Evolutionary conservation across 495 filamentous ascomycete species (phyloP).

Genomic region (Immersiella caudata): DNA sequence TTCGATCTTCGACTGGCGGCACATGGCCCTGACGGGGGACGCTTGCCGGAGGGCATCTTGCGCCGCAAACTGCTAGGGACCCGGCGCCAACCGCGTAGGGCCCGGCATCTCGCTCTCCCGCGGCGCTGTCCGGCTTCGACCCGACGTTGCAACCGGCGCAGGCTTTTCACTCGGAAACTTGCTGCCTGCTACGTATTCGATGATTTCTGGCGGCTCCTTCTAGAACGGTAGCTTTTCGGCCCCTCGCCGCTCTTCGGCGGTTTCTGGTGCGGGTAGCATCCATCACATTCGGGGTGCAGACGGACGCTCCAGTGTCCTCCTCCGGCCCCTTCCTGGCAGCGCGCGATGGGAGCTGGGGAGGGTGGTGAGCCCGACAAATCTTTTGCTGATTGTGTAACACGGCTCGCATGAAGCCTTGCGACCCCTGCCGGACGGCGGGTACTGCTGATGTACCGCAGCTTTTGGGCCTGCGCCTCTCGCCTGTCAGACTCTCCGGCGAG

Average conservation of each 20-base stretch:
- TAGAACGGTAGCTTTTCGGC: slow-evolving; percentile 1
- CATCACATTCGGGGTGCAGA: slow-evolving; percentile 9
- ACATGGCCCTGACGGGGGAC: background rate
- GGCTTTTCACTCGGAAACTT: slow-evolving; percentile 1
- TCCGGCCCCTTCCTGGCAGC: background rate
- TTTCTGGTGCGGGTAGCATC: background rate
- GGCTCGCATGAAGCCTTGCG: slow-evolving; percentile 10
- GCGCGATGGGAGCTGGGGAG: background rate
- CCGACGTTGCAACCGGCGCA: slow-evolving; percentile 9
- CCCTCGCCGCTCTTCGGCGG: background rate
- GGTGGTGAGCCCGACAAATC: slow-evolving; percentile 14
- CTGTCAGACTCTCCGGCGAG: slow-evolving; percentile 23
- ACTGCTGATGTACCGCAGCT: slow-evolving; percentile 19
- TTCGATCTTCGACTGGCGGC: background rate
- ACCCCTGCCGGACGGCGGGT: slow-evolving; percentile 17
- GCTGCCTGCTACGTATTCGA: background rate
- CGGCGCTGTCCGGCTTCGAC: background rate
- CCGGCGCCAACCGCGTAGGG: background rate
- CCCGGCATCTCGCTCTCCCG: background rate
- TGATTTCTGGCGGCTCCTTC: slow-evolving; percentile 7
- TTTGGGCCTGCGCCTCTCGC: slow-evolving; percentile 26
- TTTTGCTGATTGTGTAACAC: slow-evolving; percentile 19
- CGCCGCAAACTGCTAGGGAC: background rate
- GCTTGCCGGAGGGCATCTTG: background rate
- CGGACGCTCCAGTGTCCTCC: background rate